Evolutionary conservation across 2,329 filamentous ascomycete species (phyloP).

Genomic region (Aspergillus brunneoviolaceus): DNA sequence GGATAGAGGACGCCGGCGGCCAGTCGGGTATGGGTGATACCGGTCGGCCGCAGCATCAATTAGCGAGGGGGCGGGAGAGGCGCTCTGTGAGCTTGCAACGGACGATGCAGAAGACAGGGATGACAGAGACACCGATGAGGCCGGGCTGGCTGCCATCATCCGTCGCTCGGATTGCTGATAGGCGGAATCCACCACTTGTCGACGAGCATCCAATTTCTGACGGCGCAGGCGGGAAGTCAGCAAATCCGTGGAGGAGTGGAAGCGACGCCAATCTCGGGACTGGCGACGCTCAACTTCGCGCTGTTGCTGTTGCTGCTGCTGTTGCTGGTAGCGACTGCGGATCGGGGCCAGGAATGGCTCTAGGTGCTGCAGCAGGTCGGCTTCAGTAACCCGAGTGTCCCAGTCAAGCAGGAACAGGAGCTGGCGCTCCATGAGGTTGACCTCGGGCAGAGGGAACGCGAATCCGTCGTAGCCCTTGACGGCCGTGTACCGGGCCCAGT

Average conservation of each 20-base stretch:
- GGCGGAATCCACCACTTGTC: conserved; percentile 14
- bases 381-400: conserved; percentile 81
- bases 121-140: conserved; percentile 25
- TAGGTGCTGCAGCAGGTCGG: conserved; percentile 83
- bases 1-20: conserved; percentile 28
- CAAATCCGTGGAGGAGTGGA: conserved; percentile 37
- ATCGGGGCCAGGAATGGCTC: conserved; percentile 87
- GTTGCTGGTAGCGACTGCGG: conserved; percentile 57
- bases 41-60: conserved; percentile 32
- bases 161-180: conserved; percentile 15
- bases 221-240: conserved; percentile 38
- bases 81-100: conserved; percentile 12
- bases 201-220: conserved; percentile 36
- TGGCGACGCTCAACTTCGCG: conserved; percentile 38
- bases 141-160: conserved; percentile 29
- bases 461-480: conserved; percentile 73
- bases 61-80: conserved; percentile 24
- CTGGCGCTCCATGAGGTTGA: conserved; percentile 99
- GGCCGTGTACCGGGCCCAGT: conserved; percentile 93
- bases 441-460: conserved; percentile 89
- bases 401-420: conserved; percentile 91
- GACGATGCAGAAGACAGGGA: conserved; percentile 17
- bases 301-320: conserved; percentile 51
- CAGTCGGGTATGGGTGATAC: conserved; percentile 37
- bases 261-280: conserved; percentile 38